Base-by-base conservation (phyloP, 2,329 filamentous ascomycete genomes). In the Microsporum audouinii region DNA sequence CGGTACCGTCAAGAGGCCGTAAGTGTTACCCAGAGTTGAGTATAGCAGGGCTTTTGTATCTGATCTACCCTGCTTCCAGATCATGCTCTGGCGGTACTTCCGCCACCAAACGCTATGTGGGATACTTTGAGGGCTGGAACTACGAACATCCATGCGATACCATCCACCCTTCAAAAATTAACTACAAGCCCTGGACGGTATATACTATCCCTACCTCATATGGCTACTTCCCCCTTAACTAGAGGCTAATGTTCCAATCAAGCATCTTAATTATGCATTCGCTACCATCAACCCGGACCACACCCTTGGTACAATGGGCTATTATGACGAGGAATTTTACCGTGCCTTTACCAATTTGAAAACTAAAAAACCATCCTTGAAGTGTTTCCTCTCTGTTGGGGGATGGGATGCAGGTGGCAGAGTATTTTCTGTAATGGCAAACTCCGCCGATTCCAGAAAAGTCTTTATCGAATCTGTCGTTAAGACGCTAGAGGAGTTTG, bases 221-320 rank as follows among this genome's bases (percentile, higher is more conserved):
- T n/a, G 17, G 17, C 17, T 31, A n/a, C 17, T 17, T n/a, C 38
- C 5, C 41, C 10, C 43, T 10, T 27, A 49, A 3, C 2, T 49
- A 31, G 27, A n/a, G 27, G 23, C 45, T 49, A 49, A 49, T 49
- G 45, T 36, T 43, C 43, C 60, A 63, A 63, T 5, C 17, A 23
- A 65, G 5, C 64, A 71, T 61, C 61, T 73, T 51, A 72, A 72
- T 62, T 72, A 68, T 41, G 73, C 76, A 0, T 79, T 79, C 58
- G 73, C 71, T 3, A 47, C 56, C 34, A 59, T 63, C n/a, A 36
- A 59, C 23, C 41, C 60, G 12, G 29, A 51, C 3, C 36, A 57
- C 39, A 49, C 38, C 41, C 41, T 36, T 2, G 47, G 31, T 36
- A 33, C 58, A 41, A 60, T 56, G 61, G 14, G 58, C 27, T 12